Evolutionary conservation across 2,329 filamentous ascomycete species (phyloP).

Genomic region (Lecanicillium sp.): DNA sequence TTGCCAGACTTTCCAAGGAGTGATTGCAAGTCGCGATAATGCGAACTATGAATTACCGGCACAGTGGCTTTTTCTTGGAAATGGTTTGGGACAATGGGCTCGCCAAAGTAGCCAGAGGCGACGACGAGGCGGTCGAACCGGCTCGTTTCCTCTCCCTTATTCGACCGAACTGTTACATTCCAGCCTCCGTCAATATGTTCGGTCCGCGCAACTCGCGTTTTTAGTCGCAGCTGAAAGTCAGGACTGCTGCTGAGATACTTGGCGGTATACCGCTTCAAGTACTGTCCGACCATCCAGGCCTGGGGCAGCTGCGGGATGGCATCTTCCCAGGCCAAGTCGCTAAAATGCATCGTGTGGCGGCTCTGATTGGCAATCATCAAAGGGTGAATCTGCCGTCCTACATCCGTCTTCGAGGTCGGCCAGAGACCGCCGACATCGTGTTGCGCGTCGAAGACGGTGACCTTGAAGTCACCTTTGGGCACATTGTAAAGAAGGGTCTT

Average conservation of each 20-base stretch:
- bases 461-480: constrained; percentile 50
- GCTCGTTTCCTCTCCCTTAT: constrained; percentile 33
- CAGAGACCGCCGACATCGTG: constrained; percentile 70
- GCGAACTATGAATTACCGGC: constrained; percentile 62
- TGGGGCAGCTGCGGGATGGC: constrained; percentile 60
- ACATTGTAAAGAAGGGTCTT: constrained; percentile 64
- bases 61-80: constrained; percentile 29
- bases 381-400: constrained; percentile 52
- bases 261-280: constrained; percentile 59
- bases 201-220: constrained; percentile 39
- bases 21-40: constrained; percentile 50
- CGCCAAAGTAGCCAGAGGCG: constrained; percentile 71
- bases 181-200: constrained; percentile 33
- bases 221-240: constrained; percentile 41
- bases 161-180: constrained; percentile 34
- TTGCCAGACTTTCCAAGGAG: constrained; percentile 35
- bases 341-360: constrained; percentile 66
- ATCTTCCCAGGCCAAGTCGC: constrained; percentile 65
- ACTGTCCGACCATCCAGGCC: constrained; percentile 70
- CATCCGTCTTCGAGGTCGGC: constrained; percentile 49
- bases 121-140: constrained; percentile 67
- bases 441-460: constrained; percentile 65
- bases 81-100: constrained; percentile 45
- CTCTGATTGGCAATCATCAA: constrained; percentile 71
- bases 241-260: constrained; percentile 45